Base-by-base conservation (phyloP, 139 green algal species). In the Tetradesmus obliquus region DNA sequence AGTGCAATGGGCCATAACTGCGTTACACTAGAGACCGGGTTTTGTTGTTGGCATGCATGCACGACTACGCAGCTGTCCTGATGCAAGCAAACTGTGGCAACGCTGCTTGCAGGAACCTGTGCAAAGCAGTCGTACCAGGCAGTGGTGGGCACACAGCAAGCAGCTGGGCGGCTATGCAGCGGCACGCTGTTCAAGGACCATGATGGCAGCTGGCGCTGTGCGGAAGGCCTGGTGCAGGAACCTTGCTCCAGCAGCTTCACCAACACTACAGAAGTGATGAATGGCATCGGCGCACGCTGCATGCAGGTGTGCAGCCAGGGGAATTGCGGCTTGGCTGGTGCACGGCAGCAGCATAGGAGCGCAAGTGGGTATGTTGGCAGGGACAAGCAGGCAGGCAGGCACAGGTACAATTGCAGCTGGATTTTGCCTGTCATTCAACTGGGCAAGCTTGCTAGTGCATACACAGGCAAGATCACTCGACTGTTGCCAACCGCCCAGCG, bases 81-180 rank as follows among this genome's bases (percentile, higher is more conserved):
- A 45, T 45, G 32, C 32, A 45, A 45, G 32, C 32, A 45, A 0
- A 45, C 32, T 45, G 32, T 45, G 32, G 32, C 66, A 24, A 17
- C n/a, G 24, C 20, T 51, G 17, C 15, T 55, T 90, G 86, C 86
- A 90, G 86, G 86, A 53, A 83, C 55, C 45, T 90, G 86, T 90
- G 86, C 71, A 6, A 90, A 90, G 71, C 86, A 90, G 71, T 81
- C 76, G 19, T 90, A 90, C 71, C 86, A 90, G 22, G 86, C 86
- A 83, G 71, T 90, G 9, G 51, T 58, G 53, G 45, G 45, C 12
- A n/a, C 86, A 83, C 51, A 84, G n/a, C 45, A 83, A 53, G 24
- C 24, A 84, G 71, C 71, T 72, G 53, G 66, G 5, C 69, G 15
- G 45, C n/a, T 83, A 2, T 87, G 82, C 71, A 71, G 80, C 17